These are phyloP conservation scores for Pleurotus eryngii DNA, from an alignment of 768 basidiomycete species.

Conservation along the genomic window DNA sequence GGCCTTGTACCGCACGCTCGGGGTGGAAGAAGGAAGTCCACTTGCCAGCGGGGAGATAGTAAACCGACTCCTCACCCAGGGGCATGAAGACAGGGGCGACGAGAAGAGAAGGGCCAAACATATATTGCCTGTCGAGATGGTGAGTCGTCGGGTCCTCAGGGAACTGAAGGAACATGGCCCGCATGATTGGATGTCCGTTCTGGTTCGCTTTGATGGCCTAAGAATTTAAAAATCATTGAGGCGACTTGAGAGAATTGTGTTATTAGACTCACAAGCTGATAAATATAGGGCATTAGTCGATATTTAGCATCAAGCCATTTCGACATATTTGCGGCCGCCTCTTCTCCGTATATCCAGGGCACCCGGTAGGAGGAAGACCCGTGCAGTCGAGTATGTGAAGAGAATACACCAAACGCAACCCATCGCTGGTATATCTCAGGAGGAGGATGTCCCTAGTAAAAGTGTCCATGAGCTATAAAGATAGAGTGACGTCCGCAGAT, in stretches of 20 bases:
- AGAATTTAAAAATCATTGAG: not conserved
- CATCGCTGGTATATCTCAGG: constrained; percentile 72
- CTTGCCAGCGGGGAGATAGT: constrained; percentile 56
- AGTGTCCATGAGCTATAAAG: not conserved
- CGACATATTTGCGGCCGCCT: constrained; percentile 61
- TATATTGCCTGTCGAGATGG: constrained; percentile 57
- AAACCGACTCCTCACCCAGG: constrained; percentile 49
- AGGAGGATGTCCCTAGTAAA: constrained; percentile 56
- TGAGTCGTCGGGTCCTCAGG: constrained; percentile 56
- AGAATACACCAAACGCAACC: constrained; percentile 76
- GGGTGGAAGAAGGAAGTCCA: constrained; percentile 64
- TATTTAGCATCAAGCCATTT: constrained; percentile 62
- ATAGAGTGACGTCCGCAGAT: not conserved
- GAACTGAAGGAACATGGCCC: constrained; percentile 70
- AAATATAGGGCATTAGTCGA: constrained; percentile 73
- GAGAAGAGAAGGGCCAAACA: constrained; percentile 54
- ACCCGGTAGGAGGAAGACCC: constrained; percentile 74
- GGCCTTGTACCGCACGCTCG: constrained; percentile 51
- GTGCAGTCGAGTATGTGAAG: constrained; percentile 71
- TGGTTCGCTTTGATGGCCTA: constrained; percentile 51
- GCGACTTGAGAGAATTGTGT: too few relatives aligned
- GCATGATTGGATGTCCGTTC: constrained; percentile 54
- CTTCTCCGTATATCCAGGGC: constrained; percentile 74
- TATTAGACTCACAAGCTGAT: constrained; percentile 39
- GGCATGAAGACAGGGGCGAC: constrained; percentile 62